Conservation (phyloP, 2,329 filamentous ascomycete species). For the Pyrenochaeta sp. region DNA sequence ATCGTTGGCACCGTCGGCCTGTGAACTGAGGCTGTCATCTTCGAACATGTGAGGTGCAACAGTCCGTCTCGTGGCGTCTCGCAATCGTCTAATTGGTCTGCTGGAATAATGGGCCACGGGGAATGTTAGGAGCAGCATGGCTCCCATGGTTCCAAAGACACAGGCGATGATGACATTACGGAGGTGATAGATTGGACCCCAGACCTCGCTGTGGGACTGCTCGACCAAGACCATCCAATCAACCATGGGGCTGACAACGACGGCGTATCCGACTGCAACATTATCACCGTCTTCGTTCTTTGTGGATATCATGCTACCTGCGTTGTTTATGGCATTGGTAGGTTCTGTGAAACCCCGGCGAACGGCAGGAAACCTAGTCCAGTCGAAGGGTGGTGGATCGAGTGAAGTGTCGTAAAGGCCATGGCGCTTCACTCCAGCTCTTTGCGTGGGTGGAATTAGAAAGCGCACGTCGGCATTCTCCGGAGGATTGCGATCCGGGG, state of each 20-base stretch:
- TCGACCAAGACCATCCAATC: slow-evolving; percentile 87
- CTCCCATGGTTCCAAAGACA: slow-evolving; percentile 81
- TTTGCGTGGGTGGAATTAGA: slow-evolving; percentile 42
- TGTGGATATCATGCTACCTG: slow-evolving; percentile 72
- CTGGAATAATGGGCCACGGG: slow-evolving; percentile 85
- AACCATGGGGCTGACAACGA: slow-evolving; percentile 71
- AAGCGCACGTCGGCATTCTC: slow-evolving; percentile 39
- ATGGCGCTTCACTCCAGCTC: slow-evolving; percentile 32
- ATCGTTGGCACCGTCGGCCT: slow-evolving; percentile 49
- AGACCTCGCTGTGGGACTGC: slow-evolving; percentile 76
- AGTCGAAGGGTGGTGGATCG: slow-evolving; percentile 58
- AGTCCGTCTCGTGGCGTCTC: slow-evolving; percentile 76
- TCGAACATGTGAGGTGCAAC: slow-evolving; percentile 70
- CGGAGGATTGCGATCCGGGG: slow-evolving; percentile 25
- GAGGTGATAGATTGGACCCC: slow-evolving; percentile 75
- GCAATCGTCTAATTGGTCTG: slow-evolving; percentile 77
- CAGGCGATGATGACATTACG: slow-evolving; percentile 82
- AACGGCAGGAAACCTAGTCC: slow-evolving; percentile 69
- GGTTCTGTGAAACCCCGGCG: slow-evolving; percentile 65
- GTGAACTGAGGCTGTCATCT: slow-evolving; percentile 48
- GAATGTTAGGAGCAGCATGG: slow-evolving; percentile 74
- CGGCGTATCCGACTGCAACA: slow-evolving; percentile 83
- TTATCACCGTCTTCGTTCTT: slow-evolving; percentile 72
- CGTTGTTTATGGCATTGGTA: slow-evolving; percentile 64
- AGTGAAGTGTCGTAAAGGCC: slow-evolving; percentile 32